Evolutionary conservation across 495 filamentous ascomycete genomes (phyloP), one percentile per base, ranked within the genome.

Genomic region (Penicillium bovifimosum): DNA sequence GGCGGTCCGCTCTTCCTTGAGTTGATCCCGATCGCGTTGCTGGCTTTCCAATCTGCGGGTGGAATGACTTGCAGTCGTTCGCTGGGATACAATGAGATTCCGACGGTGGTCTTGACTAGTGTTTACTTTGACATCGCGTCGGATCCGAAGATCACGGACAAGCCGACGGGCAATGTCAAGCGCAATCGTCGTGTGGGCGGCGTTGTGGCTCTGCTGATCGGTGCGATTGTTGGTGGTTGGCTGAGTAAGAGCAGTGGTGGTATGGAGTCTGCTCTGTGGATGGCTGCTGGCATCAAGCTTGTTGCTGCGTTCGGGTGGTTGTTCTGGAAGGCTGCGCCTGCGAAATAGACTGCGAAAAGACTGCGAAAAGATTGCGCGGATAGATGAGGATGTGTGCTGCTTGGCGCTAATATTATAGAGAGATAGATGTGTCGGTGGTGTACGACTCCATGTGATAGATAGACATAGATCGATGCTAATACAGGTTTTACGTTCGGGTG

Each of bases 1-100:
- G 40, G 65, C 51, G 67, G 70, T 16, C 59, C 54, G 27, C 63
- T 73, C 10, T 71, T 74, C 56, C 66, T 78, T 16, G 64, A 79
- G 53, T 60, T 85, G 26, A 71, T 81, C 2, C 78, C 83, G 3
- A 72, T 90, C 27, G 83, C 72, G 1, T 68, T 90, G 28, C 67
- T 91, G 48, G 83, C 84, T 3, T 86, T 89, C 64, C 86, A 90
- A 63, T 82, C 80, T 29, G 83, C 82, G 11, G 85, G 85, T 1
- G 82, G 84, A 59, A 88, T 89, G 56, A 79, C 83, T 5, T 80
- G 79, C 46, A 81, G 75, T 54, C 73, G 87, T 6, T 62, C 80
- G 10, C 64, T 91, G 40, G 82, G 82, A 1, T 80, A 82, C 55
- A 78, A 78, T 50, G 86, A 88, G 65, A 78, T 91, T 35, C 86